These are phyloP conservation scores for Iris macrosiphon DNA, from an alignment of 106 monocot species.

Conservation along the genomic window DNA sequence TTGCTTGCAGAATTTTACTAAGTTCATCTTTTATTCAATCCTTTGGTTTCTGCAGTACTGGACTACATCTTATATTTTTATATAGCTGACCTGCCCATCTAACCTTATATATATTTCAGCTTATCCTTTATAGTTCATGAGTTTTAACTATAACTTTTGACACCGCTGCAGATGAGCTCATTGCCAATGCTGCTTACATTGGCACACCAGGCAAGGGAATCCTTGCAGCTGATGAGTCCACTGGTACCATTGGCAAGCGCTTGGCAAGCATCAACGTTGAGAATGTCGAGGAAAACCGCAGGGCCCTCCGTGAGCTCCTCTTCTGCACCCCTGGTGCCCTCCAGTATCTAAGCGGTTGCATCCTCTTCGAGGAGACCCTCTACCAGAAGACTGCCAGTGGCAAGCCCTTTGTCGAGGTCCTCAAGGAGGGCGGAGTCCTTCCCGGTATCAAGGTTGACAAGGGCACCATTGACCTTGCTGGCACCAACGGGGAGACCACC, in stretches of 20 bases:
- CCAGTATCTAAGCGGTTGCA: conserved; percentile 41
- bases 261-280: conserved; percentile 43
- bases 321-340: conserved; percentile 49
- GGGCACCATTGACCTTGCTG: conserved; percentile 32
- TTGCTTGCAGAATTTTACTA: too few relatives aligned
- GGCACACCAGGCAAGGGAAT: conserved; percentile 64
- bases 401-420: conserved; percentile 41
- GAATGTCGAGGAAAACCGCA: conserved; percentile 42
- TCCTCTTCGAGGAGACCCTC: conserved; percentile 56
- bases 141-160: too few relatives aligned
- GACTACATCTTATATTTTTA: too few relatives aligned
- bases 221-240: conserved; percentile 60
- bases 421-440: conserved; percentile 34
- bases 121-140: too few relatives aligned
- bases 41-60: too few relatives aligned
- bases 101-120: too few relatives aligned
- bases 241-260: conserved; percentile 53
- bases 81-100: too few relatives aligned
- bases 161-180: conserved; percentile 40
- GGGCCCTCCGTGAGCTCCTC: conserved; percentile 38
- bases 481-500: conserved; percentile 38
- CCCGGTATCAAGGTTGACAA: conserved; percentile 50
- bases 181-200: conserved; percentile 49
- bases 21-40: too few relatives aligned
- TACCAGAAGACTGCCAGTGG: conserved; percentile 50